Evolutionary conservation across 2,329 filamentous ascomycete genomes (phyloP), one percentile per base, ranked within the genome.

Genomic region (Apiospora saccharicola): DNA sequence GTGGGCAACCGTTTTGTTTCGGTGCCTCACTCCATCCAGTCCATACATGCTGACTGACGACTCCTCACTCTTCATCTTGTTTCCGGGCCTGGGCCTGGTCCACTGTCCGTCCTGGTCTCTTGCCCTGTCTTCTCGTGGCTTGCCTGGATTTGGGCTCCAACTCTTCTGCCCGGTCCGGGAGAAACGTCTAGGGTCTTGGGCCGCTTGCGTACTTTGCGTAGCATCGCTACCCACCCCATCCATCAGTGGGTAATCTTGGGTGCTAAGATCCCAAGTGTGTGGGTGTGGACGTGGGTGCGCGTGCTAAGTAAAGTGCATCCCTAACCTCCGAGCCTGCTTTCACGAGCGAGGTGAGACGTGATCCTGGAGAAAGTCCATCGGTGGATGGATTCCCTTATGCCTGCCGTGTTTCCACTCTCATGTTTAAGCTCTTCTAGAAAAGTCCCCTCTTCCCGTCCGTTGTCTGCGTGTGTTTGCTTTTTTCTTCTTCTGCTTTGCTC

Each of bases 341-440:
- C 34, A 34, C 57, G 19, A 41, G 57, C 37, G 16, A 64, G 16
- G 19, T 64, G 57, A 64, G 57, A 64, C 57, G 46, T 8, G 46
- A n/a, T 24, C 57, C 57, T 64, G 34, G 57, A 64, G 57, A 64
- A 64, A 41, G 30, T 12, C 57, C 57, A 64, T 34, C n/a, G 14
- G 26, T 16, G 34, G 19, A 64, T 64, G 30, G 57, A 14, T 22
- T 64, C 57, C 57, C 53, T 61, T 19, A 19, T n/a, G 57, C 57
- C 12, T n/a, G 34, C 37, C 22, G 34, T 64, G 30, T 64, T 64
- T 64, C 57, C 57, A 41, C 57, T 24, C 57, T 41, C 10, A 41
- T 4, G 8, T 24, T 64, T n/a, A 64, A 64, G 57, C 57, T 64
- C 57, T 64, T 64, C 57, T 64, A 64, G 57, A 64, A 64, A 64